A percentile compares a stretch with the other conserved stretches of the same genome.
These are phyloP conservation scores for Trichophyton rubrum DNA, from an alignment of 2,329 filamentous ascomycete genomes.

Conservation along the genomic window DNA sequence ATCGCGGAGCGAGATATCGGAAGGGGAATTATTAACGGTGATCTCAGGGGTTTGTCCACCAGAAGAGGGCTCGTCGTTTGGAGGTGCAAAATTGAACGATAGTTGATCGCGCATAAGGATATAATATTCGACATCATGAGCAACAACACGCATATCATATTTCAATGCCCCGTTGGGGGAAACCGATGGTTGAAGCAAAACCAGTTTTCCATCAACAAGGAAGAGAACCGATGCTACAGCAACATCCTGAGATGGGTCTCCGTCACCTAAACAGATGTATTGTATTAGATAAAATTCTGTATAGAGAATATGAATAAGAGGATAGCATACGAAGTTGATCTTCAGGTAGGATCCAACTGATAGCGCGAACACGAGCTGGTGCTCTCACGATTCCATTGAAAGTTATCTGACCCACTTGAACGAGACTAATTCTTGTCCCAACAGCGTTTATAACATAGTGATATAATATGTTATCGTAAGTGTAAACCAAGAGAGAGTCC, in stretches of 20 bases:
- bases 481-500: constrained; percentile 92
- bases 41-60: constrained; percentile 31
- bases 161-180: constrained; percentile 76
- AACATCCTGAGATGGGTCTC: constrained; percentile 91
- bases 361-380: constrained; percentile 76
- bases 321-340: constrained; percentile 56
- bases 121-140: constrained; percentile 93
- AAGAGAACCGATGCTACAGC: constrained; percentile 87
- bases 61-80: constrained; percentile 39
- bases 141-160: constrained; percentile 96
- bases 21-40: constrained; percentile 28
- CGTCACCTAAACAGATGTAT: constrained; percentile 45
- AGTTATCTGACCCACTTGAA: constrained; percentile 95
- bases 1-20: constrained; percentile 54
- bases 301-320: constrained; percentile 7
- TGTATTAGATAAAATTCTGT: not conserved
- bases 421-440: constrained; percentile 58
- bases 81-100: constrained; percentile 36
- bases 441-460: constrained; percentile 78
- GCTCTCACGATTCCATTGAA: constrained; percentile 94
- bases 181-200: constrained; percentile 74
- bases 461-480: constrained; percentile 88
- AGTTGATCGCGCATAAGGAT: constrained; percentile 79
- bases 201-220: constrained; percentile 92
- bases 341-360: constrained; percentile 93